Base-by-base conservation (phyloP, 306 rosid genomes). In the Gastrolobium bilobum region DNA sequence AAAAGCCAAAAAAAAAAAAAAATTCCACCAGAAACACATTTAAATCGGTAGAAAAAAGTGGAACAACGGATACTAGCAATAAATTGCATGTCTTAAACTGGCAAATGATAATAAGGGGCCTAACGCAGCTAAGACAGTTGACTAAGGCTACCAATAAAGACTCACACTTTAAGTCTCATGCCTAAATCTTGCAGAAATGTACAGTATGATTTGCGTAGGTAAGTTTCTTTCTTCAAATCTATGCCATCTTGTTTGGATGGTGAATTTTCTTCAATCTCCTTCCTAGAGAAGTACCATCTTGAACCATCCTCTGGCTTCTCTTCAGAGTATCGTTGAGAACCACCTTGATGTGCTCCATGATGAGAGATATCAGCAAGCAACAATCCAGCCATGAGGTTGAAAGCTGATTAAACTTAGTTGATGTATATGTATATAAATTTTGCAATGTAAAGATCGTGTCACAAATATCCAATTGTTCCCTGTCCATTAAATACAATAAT, bases 111-210 rank as follows among this genome's bases (percentile, higher is more conserved):
- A 50, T 6, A 75, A 62, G 8, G 20, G 40, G 11, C 35, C 33
- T 39, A 53, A 29, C n/a, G 54, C 78, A 68, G 40, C 75, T 82
- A 68, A 68, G 59, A 73, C 37, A 73, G 63, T 43, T 61, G 38
- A 31, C 13, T 48, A 20, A 78, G 33, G 52, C 51, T 68, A 68
- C 59, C 51, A 38, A 72, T 62, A 53, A 48, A 83, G 43, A 89
- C 99, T 95, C 80, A 95, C 99, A 95, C 98, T 92, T 92, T 92
- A 70, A 95, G 94, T 56, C 97, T 88, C 95, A 91, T 95, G 80
- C 99, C 99, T 79, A 95, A 84, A 86, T 95, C 97, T 84, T 95
- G 99, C 68, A 95, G 86, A 84, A 88, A 92, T 56, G 97, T 90
- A 85, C 99, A 92, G 75, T 95, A 95, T 35, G 99, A 95, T 78